Base-by-base conservation (phyloP, 495 filamentous ascomycete genomes). In the Gamarada debralockiae region DNA sequence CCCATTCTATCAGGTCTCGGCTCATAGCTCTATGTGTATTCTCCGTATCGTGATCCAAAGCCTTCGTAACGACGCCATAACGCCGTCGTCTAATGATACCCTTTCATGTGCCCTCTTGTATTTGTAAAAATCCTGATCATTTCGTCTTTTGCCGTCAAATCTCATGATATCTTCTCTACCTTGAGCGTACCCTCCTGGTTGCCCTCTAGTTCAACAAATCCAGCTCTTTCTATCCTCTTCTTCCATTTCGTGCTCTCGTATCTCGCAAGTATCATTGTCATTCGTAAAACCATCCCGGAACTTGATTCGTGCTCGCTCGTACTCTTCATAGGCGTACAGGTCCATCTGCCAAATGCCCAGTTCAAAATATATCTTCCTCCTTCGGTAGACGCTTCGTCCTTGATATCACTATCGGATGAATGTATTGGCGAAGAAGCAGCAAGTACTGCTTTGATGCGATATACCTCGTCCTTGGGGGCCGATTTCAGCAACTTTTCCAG, bases 301-400 rank as follows among this genome's bases (percentile, higher is more conserved):
- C 67, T 77, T 9, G 69, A 74, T 47, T 65, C 67, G 25, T 79
- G 75, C 52, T 79, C 77, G 3, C 62, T 63, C 0, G 58, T 63
- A 4, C 66, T 65, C 4, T 64, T 65, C 31, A 86, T 70, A 0
- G 75, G 74, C 5, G 91, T 92, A 61, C 88, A 92, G 2, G 81
- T 96, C 93, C 93, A 97, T 15, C 93, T 77, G 6, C 90, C 92
- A 69, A 98, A 98, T 0, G 93, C 95, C 93, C 93, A 97, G 65
- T 98, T 98, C 39, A 98, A 75, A 41, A 97, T 95, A 64, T 91
- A 95, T 53, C 81, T 59, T 25, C 42, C 46, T 21, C 37, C 10
- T 48, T 43, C 47, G 9, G 22, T 27, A 4, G 48, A 46, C 31
- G 45, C 36, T 15, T 25, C 25, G 3, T 51, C 51, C 0, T 22